Conservation (phyloP, 768 basidiomycete genomes). For the Russula brevipes region DNA sequence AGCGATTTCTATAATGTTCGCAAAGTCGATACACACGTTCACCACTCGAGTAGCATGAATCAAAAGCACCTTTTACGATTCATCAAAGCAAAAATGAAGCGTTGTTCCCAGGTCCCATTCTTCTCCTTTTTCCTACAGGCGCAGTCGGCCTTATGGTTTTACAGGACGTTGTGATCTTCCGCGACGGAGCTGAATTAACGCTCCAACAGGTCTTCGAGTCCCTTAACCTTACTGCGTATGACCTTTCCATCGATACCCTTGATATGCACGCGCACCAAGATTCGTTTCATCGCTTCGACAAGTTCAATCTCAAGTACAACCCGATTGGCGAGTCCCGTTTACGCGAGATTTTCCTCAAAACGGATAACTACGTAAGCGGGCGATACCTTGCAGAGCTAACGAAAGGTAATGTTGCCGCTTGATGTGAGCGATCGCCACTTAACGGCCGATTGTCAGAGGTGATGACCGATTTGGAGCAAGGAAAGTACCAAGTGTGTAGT, state of each 20-base stretch:
- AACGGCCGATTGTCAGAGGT: slow-evolving; percentile 55
- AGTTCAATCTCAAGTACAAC: slow-evolving; percentile 97
- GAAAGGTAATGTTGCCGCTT: slow-evolving; percentile 50
- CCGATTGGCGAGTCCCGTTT: slow-evolving; percentile 93
- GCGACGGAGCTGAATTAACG: slow-evolving; percentile 85
- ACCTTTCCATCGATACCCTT: slow-evolving; percentile 95
- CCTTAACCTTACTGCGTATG: slow-evolving; percentile 91
- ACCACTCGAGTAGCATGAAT: slow-evolving; percentile 99
- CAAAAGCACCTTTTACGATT: slow-evolving; percentile 98
- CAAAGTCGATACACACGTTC: slow-evolving; percentile 98
- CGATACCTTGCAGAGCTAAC: slow-evolving; percentile 93
- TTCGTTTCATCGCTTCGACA: slow-evolving; percentile 97
- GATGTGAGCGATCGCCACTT: neutral
- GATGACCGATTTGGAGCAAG: slow-evolving; percentile 96
- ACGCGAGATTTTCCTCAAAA: slow-evolving; percentile 97
- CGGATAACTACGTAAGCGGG: slow-evolving; percentile 91
- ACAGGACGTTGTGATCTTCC: slow-evolving; percentile 93
- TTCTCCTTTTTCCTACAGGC: neutral
- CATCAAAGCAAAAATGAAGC: slow-evolving; percentile 98
- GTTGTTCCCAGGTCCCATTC: slow-evolving; percentile 61
- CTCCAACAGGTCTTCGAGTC: slow-evolving; percentile 95
- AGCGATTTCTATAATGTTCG: slow-evolving; percentile 98
- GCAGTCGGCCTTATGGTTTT: neutral
- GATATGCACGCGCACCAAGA: slow-evolving; percentile 99
- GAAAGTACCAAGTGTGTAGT: slow-evolving; percentile 84